Evolutionary conservation across 2,329 filamentous ascomycete genomes (phyloP).

Genomic region (Aspergillus sergii): DNA sequence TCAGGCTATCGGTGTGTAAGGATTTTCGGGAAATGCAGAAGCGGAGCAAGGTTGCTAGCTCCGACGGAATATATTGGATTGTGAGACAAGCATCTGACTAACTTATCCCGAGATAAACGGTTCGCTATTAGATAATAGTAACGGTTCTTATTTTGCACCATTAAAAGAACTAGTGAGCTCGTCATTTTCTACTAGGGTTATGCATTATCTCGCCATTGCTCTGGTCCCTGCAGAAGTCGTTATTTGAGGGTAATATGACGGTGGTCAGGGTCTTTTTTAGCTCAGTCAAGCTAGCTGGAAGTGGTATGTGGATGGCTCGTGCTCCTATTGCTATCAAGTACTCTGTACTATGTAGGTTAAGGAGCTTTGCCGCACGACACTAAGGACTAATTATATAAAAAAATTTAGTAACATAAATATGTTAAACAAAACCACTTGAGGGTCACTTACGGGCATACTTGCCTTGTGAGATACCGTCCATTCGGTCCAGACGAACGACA

Average conservation of each 20-base stretch:
- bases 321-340: not conserved
- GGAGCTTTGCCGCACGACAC: not conserved
- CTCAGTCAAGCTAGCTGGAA: not conserved
- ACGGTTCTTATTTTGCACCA: not conserved
- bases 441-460: not conserved
- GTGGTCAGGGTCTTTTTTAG: not conserved
- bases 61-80: not conserved
- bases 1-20: not conserved
- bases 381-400: too few species aligned
- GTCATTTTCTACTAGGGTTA: not conserved
- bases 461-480: not conserved
- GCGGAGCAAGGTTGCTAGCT: not conserved
- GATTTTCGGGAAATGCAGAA: not conserved
- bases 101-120: not conserved
- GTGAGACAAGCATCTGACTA: not conserved
- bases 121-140: not conserved
- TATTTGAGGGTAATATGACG: not conserved
- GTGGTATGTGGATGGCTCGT: not conserved
- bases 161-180: not conserved
- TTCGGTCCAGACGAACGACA: not conserved
- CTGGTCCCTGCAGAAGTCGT: not conserved
- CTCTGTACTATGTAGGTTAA: not conserved
- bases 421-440: too few species aligned
- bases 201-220: not conserved
- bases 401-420: too few species aligned